phyloP scores from a whole-genome alignment of 2,329 filamentous ascomycete species.

The Trichophyton mentagrophytes region DNA sequence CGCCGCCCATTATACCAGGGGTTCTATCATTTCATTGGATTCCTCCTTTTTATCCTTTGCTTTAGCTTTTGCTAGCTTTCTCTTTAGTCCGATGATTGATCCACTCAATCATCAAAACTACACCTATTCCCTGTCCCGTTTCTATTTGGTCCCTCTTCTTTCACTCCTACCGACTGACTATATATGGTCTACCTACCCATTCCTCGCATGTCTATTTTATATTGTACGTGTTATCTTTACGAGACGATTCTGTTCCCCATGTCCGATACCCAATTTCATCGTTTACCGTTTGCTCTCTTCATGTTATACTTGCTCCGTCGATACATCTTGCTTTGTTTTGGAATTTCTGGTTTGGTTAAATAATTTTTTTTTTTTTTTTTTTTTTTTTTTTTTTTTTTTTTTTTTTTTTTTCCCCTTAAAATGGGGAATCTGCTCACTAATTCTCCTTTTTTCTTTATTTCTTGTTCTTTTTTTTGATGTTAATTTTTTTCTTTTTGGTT shows the following conservation, averaged over 20 bases:
- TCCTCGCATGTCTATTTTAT: neutral
- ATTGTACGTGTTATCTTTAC: neutral
- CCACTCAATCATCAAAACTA: neutral
- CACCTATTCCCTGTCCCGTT: neutral
- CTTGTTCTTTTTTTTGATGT: too few species aligned
- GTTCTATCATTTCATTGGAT: neutral
- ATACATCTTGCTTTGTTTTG: neutral
- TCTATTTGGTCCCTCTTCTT: neutral
- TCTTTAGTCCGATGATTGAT: neutral
- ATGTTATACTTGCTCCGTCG: neutral
- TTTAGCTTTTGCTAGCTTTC: neutral
- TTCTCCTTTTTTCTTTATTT: too few species aligned
- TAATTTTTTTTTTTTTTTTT: too few species aligned
- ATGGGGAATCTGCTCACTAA: too few species aligned
- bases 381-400: too few species aligned
- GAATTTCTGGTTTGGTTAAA: neutral
- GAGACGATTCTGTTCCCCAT: slow-evolving; percentile 2
- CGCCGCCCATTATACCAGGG: neutral
- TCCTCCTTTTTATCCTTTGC: neutral
- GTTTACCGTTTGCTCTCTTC: neutral
- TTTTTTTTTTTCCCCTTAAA: too few species aligned
- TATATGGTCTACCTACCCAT: neutral
- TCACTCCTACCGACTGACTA: neutral
- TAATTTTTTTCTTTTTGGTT: too few species aligned
- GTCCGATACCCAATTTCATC: neutral